Evolutionary conservation across 2,329 filamentous ascomycete genomes (phyloP), one percentile per base, ranked within the genome.

Genomic region (Corinectria fuckeliana): DNA sequence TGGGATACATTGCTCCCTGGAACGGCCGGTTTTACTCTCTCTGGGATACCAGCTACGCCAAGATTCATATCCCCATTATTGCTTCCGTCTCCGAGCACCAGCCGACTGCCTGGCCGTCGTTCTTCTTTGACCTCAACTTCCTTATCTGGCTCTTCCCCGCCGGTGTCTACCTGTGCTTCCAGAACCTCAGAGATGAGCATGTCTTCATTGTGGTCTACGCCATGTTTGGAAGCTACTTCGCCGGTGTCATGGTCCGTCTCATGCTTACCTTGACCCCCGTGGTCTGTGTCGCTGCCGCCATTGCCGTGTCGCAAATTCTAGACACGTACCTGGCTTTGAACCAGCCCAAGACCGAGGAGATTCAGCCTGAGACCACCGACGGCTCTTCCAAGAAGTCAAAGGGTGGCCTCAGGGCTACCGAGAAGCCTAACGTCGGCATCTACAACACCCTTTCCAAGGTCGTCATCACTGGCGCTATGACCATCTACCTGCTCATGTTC

Each of bases 21-120:
- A 93, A 91, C 71, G 95, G 95, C 64, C 93, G 95, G 71, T 99
- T 99, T 85, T 99, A 99, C 82, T 99, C 96, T 20, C 88, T 99
- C 28, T 99, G 94, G 93, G 96, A 99, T 76, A 99, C 95, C 5
- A 91, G 92, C 70, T 99, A 99, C 75, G 95, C 95, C 72, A 99
- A 99, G 84, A 96, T 98, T 65, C 95, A 99, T 74, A 99, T 99
- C 74, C 95, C 95, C 62, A 99, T 99, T 74, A 99, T 99, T 76
- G 95, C 95, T 3, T 99, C 95, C n/a, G 95, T 99, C 45, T 99
- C 95, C 1, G 95, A 99, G 80, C 95, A 99, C 81, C 95, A 99
- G 80, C 95, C 95, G 54, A 99, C 95, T 34, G 95, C 95, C 41
- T 99, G 95, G 95, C 95, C 95, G 2, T 92, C 96, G 14, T 99